Base-by-base conservation (phyloP, 2,329 filamentous ascomycete genomes). In the Paecilomyces formosus region DNA sequence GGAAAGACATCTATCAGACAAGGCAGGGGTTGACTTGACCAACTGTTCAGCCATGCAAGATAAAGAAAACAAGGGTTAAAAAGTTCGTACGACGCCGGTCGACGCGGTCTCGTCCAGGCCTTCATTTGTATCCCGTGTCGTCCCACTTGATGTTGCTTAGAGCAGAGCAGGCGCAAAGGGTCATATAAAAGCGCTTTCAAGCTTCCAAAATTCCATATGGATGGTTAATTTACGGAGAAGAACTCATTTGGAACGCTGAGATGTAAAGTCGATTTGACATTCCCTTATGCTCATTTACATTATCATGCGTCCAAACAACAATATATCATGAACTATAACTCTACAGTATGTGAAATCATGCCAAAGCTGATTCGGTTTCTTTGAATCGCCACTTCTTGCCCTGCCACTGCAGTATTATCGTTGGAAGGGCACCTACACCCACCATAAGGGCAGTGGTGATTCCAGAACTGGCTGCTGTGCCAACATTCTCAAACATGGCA, bases 401-500 rank as follows among this genome's bases (percentile, higher is more conserved):
- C 26, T 64, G 55, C 63, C 62, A 68, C 6, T 74, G 67, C 57
- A 72, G 30, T 28, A 65, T 30, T 0, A 63, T 56, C 11, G 65
- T 72, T 2, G 69, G 70, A 22, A 72, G 57, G 18, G 72, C 64
- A 51, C 69, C 68, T 12, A 63, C 65, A 8, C 63, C 68, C 52
- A 70, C 64, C 3, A 72, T 64, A 60, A 73, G 60, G 6, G 65
- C 70, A 21, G 65, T 57, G 1, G 64, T 61, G 1, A 70, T 59
- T 2, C 65, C 70, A 2, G 69, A 63, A 45, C 70, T 72, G 4
- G 61, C 64, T 5, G 66, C 66, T 6, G 70, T 63, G 5, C 70
- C 69, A 2, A 73, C 67, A 7, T 59, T 67, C 15, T 71, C 66
- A 39, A 74, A 74, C 70, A 74, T 73, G 8, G 62, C 57, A 9